Evolutionary conservation across 2,329 filamentous ascomycete genomes (phyloP).

Genomic region (Ophioceras dolichostomum): DNA sequence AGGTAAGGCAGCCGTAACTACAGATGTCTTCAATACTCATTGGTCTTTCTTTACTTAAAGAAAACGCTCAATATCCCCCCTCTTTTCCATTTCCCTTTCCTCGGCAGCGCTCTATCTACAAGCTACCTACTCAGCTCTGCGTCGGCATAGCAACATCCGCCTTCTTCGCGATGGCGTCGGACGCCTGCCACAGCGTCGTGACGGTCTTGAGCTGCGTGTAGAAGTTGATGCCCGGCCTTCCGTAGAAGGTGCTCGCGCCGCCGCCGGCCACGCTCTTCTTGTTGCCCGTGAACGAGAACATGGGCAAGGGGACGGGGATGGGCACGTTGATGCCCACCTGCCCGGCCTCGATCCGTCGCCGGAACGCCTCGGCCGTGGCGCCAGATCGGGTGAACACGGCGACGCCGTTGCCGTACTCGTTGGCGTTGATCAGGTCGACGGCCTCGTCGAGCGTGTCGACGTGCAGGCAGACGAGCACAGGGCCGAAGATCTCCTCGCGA

Average conservation of each 20-base stretch:
- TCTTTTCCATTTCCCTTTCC: constrained; percentile 5
- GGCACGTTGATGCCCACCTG: constrained; percentile 81
- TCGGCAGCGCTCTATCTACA: constrained; percentile 3
- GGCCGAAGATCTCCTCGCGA: constrained; percentile 75
- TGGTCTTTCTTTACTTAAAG: not conserved
- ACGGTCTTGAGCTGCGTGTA: constrained; percentile 98
- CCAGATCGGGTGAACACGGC: constrained; percentile 76
- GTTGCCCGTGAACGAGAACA: constrained; percentile 64
- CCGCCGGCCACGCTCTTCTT: constrained; percentile 90
- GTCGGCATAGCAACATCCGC: constrained; percentile 82
- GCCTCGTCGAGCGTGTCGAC: constrained; percentile 69
- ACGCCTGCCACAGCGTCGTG: constrained; percentile 76
- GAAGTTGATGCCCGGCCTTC: constrained; percentile 81
- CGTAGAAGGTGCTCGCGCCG: constrained; percentile 90
- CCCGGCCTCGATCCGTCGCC: constrained; percentile 69
- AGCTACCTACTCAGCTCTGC: constrained; percentile 15
- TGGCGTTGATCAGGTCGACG: constrained; percentile 69
- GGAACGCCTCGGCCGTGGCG: constrained; percentile 65
- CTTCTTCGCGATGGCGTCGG: constrained; percentile 76
- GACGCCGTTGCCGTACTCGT: constrained; percentile 78
- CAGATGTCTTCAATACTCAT: too few species aligned
- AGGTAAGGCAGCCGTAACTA: too few species aligned
- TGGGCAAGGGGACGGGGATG: constrained; percentile 59
- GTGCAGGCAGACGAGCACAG: constrained; percentile 71
- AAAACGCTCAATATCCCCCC: not conserved